Base-by-base conservation (phyloP, 2,329 filamentous ascomycete genomes). In the Fusarium vanettenii region DNA sequence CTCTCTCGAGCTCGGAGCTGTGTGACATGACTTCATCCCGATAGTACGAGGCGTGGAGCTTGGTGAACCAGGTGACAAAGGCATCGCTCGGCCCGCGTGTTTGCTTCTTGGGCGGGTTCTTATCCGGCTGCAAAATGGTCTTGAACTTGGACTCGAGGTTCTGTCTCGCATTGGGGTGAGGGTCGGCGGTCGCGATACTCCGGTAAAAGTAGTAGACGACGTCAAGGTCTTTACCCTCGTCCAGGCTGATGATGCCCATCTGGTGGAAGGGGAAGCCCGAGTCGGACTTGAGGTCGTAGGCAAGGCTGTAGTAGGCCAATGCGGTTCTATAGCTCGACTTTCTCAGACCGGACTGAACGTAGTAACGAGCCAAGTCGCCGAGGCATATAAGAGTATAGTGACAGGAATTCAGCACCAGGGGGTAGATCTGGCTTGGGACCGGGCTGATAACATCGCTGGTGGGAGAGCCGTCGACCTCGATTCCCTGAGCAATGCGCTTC, bases 191-290 rank as follows among this genome's bases (percentile, higher is more conserved):
- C 10, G 92, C 92, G 76, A 97, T 88, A 18, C 95, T 92, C 72
- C 95, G 92, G 80, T 98, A 97, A 45, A 98, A 90, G 82, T 98
- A 92, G 82, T 98, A 98, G 33, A 97, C 92, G 11, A 95, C 92
- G 71, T 95, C 91, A 60, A 98, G 89, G 80, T 97, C 93, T 76
- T 96, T 93, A 67, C 89, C 90, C 77, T 95, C 91, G 63, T 93
- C 92, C 57, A 94, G 89, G 69, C 93, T 92, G 69, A 98, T 92
- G 39, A 98, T 94, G 39, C 94, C 95, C 81, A 97, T 91, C 82
- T 98, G 97, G 79, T 99, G 96, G 79, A 97, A 93, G 18, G 95
- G 93, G 72, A 92, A 90, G 33, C 96, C 96, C 55, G 93, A 95
- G 20, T 90, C 87, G 4, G 96, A 95, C 76, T 93, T 89, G 63